Evolutionary conservation across 306 rosid genomes (phyloP).

Genomic region (Mimosa pudica): DNA sequence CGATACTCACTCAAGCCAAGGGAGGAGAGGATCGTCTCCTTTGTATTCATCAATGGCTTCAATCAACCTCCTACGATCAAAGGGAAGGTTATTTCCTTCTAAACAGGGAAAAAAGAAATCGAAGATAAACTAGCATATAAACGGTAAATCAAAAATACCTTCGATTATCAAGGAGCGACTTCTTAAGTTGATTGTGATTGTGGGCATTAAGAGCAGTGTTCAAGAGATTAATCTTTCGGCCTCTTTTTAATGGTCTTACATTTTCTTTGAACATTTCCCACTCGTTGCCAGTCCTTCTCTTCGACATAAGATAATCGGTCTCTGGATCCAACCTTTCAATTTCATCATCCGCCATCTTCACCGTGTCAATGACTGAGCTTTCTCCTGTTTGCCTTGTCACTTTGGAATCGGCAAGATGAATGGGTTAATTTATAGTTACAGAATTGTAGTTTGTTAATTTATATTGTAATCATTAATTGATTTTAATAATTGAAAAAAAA

Average conservation of each 20-base stretch:
- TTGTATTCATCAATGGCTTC: slow-evolving; percentile 69
- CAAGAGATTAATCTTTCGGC: slow-evolving; percentile 72
- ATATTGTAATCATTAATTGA: no score
- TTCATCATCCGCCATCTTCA: slow-evolving; percentile 38
- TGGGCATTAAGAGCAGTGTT: slow-evolving; percentile 72
- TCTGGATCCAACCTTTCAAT: slow-evolving; percentile 61
- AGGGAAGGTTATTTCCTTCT: not conserved
- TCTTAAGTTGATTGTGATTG: slow-evolving; percentile 57
- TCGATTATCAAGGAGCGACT: slow-evolving; percentile 57
- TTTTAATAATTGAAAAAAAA: no score
- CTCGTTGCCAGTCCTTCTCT: slow-evolving; percentile 67
- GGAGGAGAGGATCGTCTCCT: slow-evolving; percentile 90
- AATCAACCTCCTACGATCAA: slow-evolving; percentile 53
- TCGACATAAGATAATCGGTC: slow-evolving; percentile 70
- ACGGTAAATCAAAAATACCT: slow-evolving; percentile 41
- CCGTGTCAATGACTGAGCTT: not conserved
- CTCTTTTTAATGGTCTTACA: slow-evolving; percentile 88
- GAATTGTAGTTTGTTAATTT: no score
- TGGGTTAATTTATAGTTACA: not conserved
- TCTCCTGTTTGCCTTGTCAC: not conserved
- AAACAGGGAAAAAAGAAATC: not conserved
- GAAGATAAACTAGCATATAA: not conserved
- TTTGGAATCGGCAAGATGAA: not conserved
- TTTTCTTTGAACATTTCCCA: slow-evolving; percentile 96
- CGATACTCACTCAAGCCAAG: slow-evolving; percentile 80